Conservation (phyloP, 495 filamentous ascomycete species). For the Penicillium macrosclerotiorum region DNA sequence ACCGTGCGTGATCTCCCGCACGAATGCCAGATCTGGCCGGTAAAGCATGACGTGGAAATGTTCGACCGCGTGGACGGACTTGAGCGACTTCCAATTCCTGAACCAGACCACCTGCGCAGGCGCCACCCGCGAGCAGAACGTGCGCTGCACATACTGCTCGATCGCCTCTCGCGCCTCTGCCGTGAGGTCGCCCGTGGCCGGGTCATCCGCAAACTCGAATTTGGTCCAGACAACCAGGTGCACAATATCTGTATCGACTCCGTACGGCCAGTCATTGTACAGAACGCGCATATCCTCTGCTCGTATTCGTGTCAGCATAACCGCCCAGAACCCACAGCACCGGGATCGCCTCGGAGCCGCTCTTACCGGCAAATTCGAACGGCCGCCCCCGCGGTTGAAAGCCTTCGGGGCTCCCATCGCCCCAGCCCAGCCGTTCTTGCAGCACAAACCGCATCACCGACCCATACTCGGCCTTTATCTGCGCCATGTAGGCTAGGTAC, state of each 20-base stretch:
- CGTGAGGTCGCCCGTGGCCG: slow-evolving; percentile 64
- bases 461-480: slow-evolving; percentile 62
- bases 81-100: slow-evolving; percentile 81
- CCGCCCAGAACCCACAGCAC: not conserved
- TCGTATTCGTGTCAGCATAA: not conserved
- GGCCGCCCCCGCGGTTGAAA: slow-evolving; percentile 43
- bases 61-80: slow-evolving; percentile 83
- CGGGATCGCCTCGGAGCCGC: not conserved
- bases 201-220: slow-evolving; percentile 69
- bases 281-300: slow-evolving; percentile 71
- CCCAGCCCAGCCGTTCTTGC: slow-evolving; percentile 64
- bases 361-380: slow-evolving; percentile 52
- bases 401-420: slow-evolving; percentile 31
- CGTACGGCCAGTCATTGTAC: slow-evolving; percentile 91
- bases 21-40: slow-evolving; percentile 65
- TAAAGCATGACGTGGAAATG: slow-evolving; percentile 93
- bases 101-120: slow-evolving; percentile 72
- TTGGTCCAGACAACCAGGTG: slow-evolving; percentile 93
- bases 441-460: slow-evolving; percentile 74
- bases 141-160: slow-evolving; percentile 62
- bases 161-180: slow-evolving; percentile 59
- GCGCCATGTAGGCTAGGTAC: slow-evolving; percentile 65
- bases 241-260: slow-evolving; percentile 68
- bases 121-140: slow-evolving; percentile 54
- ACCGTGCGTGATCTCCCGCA: slow-evolving; percentile 69